Base-by-base conservation (phyloP, 1,284 basidiomycete genomes). In the Moniliella sp. region DNA sequence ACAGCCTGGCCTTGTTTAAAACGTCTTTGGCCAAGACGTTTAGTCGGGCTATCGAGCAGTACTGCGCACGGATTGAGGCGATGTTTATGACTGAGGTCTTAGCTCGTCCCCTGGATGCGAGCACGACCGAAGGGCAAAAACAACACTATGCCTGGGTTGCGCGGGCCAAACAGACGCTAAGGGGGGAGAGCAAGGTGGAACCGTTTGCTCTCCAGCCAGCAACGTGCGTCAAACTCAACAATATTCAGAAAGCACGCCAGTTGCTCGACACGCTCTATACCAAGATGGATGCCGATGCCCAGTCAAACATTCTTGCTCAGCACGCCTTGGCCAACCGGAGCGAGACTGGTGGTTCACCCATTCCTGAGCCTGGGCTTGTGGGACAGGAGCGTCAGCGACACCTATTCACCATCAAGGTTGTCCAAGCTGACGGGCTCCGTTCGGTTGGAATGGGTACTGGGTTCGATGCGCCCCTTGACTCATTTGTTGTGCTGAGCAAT, bases 161-260 rank as follows among this genome's bases (percentile, higher is more conserved):
- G 57, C 84, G 79, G 48, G 88, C 88, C 4, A 76, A 76, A 49
- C 76, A 77, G 50, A 64, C 64, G 1, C 66, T 86, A 4, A 66
- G 75, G 37, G 75, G 77, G 13, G 31, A 93, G 61, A 83, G 81
- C 67, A 83, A 80, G 61, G 69, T 81, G 30, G 78, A 82, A 49
- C 78, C 81, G 4, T 97, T 91, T 69, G 81, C 86, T 51, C 94
- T 99, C 65, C 75, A 75, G 33, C 69, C 83, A n/a, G n/a, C n/a
- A n/a, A n/a, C 82, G 0, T 94, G 88, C 53, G 81, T 97, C 51
- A 94, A 93, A 64, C 69, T 97, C 29, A 97, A 99, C 66, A 94
- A 97, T 57, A 76, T 97, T 42, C 84, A 91, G 49, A 77, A 81
- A 2, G 84, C 86, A 1, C 72, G 86, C 8, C 73, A 74, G 36